phyloP scores from a whole-genome alignment of 495 filamentous ascomycete genomes.

The Tuber aestivum region DNA sequence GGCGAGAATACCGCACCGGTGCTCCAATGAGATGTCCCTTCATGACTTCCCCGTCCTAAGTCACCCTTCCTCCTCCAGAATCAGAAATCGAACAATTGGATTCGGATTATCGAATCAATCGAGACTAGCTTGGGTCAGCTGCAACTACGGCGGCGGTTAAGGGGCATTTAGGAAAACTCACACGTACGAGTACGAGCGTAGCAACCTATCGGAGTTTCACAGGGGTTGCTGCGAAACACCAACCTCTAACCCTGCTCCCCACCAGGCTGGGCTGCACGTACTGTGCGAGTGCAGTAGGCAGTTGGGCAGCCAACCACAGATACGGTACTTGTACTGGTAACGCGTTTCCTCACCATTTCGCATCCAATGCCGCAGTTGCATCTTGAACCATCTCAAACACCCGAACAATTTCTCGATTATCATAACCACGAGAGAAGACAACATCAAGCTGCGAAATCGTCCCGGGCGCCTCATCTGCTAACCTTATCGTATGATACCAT shows the following conservation, averaged over 20 bases:
- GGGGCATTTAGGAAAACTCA: conserved; percentile 8
- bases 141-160: conserved; percentile 21
- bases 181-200: too few relatives aligned
- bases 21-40: conserved; percentile 1
- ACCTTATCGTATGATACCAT: neutral
- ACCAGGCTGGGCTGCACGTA: too few relatives aligned
- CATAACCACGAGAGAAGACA: neutral
- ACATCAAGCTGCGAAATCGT: neutral
- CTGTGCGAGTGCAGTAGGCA: neutral
- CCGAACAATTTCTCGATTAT: neutral
- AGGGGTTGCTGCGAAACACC: conserved; percentile 21
- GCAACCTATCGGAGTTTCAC: conserved; percentile 27
- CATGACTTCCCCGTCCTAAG: neutral
- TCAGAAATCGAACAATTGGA: neutral
- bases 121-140: conserved; percentile 4
- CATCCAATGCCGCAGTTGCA: neutral
- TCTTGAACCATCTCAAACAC: neutral
- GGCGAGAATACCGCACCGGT: neutral
- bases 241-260: conserved; percentile 10
- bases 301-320: neutral
- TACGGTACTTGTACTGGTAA: too few relatives aligned
- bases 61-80: neutral
- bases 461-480: neutral
- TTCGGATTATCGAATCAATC: conserved; percentile 10
- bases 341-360: neutral